phyloP scores from a whole-genome alignment of 148 eudicot genomes.

The Chenopodium album region DNA sequence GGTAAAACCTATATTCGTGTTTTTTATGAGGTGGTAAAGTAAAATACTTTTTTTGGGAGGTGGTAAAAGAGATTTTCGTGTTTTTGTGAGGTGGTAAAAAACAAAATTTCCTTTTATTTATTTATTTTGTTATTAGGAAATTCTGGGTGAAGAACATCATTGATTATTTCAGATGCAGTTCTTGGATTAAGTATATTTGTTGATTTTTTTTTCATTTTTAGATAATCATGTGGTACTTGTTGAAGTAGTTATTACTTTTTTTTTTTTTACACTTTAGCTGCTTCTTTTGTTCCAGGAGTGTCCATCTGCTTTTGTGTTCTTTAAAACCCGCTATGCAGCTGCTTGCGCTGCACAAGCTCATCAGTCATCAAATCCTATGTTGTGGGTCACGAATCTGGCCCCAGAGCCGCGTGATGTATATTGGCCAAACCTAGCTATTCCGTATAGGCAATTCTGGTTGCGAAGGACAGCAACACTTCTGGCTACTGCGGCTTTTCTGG shows the following conservation, averaged over 20 bases:
- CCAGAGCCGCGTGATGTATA: conserved; percentile 85
- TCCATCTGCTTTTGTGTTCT: conserved; percentile 83
- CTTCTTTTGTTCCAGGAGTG: conserved; percentile 59
- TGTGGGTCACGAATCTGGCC: conserved; percentile 79
- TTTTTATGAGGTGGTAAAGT: too few species aligned
- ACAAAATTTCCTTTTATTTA: too few species aligned
- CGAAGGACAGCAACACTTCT: conserved; percentile 64
- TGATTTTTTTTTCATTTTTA: not conserved
- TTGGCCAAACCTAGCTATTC: conserved; percentile 82
- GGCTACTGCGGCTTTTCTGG: conserved; percentile 59
- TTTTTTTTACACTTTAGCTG: not conserved
- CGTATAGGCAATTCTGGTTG: conserved; percentile 82
- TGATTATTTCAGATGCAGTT: not conserved
- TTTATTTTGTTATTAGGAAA: not conserved
- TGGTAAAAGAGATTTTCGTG: too few species aligned
- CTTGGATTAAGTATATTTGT: not conserved
- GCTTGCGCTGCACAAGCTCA: conserved; percentile 63
- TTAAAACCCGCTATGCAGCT: conserved; percentile 89
- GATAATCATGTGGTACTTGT: not conserved
- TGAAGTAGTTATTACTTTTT: conserved; percentile 1
- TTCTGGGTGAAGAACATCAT: not conserved
- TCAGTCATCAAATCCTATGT: conserved; percentile 83
- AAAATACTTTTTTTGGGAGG: too few species aligned
- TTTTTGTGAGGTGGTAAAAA: too few species aligned
- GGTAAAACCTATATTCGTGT: too few species aligned